phyloP scores from a whole-genome alignment of 2,329 filamentous ascomycete species.

The Dendryphion nanum region DNA sequence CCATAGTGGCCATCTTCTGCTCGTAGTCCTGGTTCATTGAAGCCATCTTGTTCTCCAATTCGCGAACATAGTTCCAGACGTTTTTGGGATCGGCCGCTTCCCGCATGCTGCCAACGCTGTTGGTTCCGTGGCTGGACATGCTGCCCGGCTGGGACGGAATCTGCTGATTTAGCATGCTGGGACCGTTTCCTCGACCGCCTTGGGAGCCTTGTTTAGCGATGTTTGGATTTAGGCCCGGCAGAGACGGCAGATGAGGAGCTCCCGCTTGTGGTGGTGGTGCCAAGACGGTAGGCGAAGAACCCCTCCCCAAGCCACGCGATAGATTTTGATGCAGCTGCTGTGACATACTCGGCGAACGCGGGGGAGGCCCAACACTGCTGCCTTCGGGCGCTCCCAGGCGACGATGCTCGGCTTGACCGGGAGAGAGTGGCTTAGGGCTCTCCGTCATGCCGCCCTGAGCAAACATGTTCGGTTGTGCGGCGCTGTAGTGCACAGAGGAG shows the following conservation, averaged over 20 bases:
- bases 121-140: conserved; percentile 54
- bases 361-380: conserved; percentile 45
- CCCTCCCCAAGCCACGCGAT: conserved; percentile 57
- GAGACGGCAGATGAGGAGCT: conserved; percentile 43
- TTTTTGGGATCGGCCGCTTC: conserved; percentile 61
- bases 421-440: conserved; percentile 80
- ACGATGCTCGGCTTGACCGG: conserved; percentile 55
- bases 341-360: conserved; percentile 65
- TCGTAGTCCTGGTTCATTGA: conserved; percentile 50
- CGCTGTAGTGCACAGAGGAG: conserved; percentile 31
- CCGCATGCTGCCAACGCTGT: conserved; percentile 60
- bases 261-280: conserved; percentile 44
- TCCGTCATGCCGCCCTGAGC: conserved; percentile 74
- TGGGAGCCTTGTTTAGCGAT: conserved; percentile 31
- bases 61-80: conserved; percentile 71
- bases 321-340: conserved; percentile 65
- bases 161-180: conserved; percentile 43
- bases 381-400: conserved; percentile 54
- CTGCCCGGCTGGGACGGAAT: conserved; percentile 50
- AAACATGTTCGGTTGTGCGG: conserved; percentile 59
- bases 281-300: conserved; percentile 51
- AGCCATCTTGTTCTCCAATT: conserved; percentile 58
- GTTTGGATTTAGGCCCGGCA: conserved; percentile 43
- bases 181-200: conserved; percentile 28
- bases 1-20: conserved; percentile 42